A percentile compares a stretch with the other conserved stretches of the same genome.
These are phyloP conservation scores for Penicillium cataractarum DNA, from an alignment of 495 filamentous ascomycete species.

Conservation along the genomic window DNA sequence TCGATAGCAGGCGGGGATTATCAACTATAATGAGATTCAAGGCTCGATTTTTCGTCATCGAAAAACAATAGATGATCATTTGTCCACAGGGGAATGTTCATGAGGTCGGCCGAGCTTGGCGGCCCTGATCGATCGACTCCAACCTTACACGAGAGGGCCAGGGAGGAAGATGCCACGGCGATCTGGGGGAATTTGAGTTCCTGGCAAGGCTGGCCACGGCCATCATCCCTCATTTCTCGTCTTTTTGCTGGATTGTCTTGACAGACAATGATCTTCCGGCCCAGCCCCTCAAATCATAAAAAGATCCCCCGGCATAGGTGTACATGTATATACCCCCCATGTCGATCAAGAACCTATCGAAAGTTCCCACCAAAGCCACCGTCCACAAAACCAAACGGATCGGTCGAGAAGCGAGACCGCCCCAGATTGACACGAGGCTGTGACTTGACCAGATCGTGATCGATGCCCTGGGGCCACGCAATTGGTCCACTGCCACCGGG, in stretches of 20 bases:
- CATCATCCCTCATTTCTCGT: neutral
- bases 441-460: conserved; percentile 2
- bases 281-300: neutral
- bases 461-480: neutral
- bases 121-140: neutral
- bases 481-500: conserved; percentile 7
- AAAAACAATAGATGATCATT: neutral
- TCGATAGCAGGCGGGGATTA: neutral
- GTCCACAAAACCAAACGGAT: neutral
- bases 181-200: neutral
- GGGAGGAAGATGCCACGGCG: neutral
- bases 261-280: neutral
- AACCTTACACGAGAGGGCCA: neutral
- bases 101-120: neutral
- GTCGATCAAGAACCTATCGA: conserved; percentile 7
- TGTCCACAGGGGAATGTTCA: neutral
- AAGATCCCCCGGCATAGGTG: neutral
- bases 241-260: neutral
- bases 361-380: neutral
- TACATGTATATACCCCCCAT: neutral
- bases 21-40: too few species aligned
- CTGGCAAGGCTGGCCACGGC: neutral
- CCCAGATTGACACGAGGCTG: conserved; percentile 3
- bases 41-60: too few species aligned
- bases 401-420: conserved; percentile 1